phyloP scores from a whole-genome alignment of 371 early-diverging fungal genomes.

The Rhizopus delemar region DNA sequence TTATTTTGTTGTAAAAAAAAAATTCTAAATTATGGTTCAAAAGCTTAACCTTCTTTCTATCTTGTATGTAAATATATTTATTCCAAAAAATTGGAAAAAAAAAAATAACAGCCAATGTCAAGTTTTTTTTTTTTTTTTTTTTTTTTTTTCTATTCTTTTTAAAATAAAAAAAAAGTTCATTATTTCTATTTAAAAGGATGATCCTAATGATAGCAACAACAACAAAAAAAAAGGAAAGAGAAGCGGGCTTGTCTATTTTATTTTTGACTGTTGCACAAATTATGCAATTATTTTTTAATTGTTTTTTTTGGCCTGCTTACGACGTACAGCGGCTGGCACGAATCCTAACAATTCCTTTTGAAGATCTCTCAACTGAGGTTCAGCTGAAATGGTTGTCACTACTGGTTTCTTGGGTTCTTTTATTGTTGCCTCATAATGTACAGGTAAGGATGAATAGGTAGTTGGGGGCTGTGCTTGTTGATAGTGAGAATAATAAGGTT shows the following conservation, averaged over 20 bases:
- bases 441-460: slow-evolving; percentile 4
- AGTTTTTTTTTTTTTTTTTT: too few species aligned
- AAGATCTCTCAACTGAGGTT: slow-evolving; percentile 63
- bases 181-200: background rate
- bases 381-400: slow-evolving; percentile 60
- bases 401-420: slow-evolving; percentile 13
- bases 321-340: slow-evolving; percentile 63
- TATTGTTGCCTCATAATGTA: slow-evolving; percentile 12
- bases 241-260: background rate
- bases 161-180: background rate
- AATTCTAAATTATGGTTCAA: too few species aligned
- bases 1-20: background rate
- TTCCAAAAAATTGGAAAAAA: too few species aligned
- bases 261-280: slow-evolving; percentile 3
- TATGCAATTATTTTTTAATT: slow-evolving; percentile 25
- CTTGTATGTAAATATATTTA: too few species aligned
- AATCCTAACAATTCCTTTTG: slow-evolving; percentile 63
- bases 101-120: too few species aligned
- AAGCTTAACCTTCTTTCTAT: too few species aligned
- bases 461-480: slow-evolving; percentile 9
- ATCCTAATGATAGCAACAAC: background rate
- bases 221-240: background rate
- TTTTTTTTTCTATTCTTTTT: too few species aligned
- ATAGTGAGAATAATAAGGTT: slow-evolving; percentile 7
- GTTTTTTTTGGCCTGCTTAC: slow-evolving; percentile 48